Evolutionary conservation across 75 land plant species (phyloP).

Genomic region (Pinus tabuliformis): DNA sequence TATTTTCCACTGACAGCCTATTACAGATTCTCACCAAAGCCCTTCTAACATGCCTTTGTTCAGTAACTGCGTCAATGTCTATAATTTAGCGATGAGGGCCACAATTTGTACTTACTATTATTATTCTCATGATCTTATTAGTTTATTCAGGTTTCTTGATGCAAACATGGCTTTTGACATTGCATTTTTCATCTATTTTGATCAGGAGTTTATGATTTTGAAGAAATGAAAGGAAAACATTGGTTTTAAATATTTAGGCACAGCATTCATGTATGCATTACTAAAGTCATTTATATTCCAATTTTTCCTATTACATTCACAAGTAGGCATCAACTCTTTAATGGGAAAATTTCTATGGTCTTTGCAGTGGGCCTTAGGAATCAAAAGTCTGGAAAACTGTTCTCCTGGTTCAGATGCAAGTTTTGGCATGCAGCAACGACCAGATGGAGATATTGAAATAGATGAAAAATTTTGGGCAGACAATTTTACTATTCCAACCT

Average conservation of each 20-base stretch:
- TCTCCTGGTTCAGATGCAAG: constrained; percentile 72
- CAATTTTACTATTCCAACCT: constrained; percentile 75
- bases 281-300: background rate
- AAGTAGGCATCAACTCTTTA: background rate
- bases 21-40: background rate
- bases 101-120: background rate
- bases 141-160: background rate
- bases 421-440: constrained; percentile 95
- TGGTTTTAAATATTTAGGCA: background rate
- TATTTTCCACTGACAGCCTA: background rate
- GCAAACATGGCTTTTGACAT: background rate
- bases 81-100: background rate
- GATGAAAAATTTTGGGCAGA: constrained; percentile 87
- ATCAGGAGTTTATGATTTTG: background rate
- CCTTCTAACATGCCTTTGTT: background rate
- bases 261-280: background rate
- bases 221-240: background rate
- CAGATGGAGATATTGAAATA: constrained; percentile 97
- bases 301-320: background rate
- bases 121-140: background rate
- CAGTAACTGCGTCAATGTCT: background rate
- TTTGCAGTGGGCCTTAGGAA: constrained; percentile 88
- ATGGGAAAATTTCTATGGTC: background rate
- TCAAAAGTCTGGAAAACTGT: constrained; percentile 71
- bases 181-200: background rate